A percentile compares a stretch with the other conserved stretches of the same genome.
These are phyloP conservation scores for Calophaca sinica DNA, from an alignment of 306 rosid genomes.

Conservation along the genomic window DNA sequence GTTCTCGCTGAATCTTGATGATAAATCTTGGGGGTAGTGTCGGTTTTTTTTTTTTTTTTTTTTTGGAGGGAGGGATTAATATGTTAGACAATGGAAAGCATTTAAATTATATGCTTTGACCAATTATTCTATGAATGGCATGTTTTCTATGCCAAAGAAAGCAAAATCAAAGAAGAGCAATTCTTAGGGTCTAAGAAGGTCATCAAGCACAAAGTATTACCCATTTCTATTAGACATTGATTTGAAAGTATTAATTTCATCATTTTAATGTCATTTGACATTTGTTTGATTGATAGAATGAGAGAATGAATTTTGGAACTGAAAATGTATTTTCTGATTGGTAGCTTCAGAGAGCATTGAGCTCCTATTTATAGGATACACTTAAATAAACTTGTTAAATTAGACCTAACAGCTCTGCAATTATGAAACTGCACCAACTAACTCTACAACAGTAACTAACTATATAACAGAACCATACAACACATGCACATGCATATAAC, in stretches of 20 bases:
- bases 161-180: background rate
- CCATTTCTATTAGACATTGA: constrained; percentile 12
- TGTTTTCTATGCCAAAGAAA: constrained; percentile 19
- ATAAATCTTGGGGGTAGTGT: background rate
- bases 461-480: background rate
- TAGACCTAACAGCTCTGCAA: background rate
- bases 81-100: background rate
- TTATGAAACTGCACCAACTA: background rate
- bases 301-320: background rate
- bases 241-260: background rate
- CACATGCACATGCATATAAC: background rate
- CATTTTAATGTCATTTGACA: too few relatives aligned
- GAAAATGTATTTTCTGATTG: background rate
- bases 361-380: background rate
- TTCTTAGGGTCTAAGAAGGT: background rate
- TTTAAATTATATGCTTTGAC: background rate
- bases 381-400: background rate
- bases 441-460: background rate
- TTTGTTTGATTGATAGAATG: background rate
- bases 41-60: constrained; percentile 11
- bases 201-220: constrained; percentile 19
- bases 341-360: background rate
- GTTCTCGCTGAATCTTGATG: background rate
- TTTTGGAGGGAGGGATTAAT: background rate
- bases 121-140: background rate